Evolutionary conservation across 2,329 filamentous ascomycete species (phyloP).

Genomic region (Phymatotrichopsis omnivora): DNA sequence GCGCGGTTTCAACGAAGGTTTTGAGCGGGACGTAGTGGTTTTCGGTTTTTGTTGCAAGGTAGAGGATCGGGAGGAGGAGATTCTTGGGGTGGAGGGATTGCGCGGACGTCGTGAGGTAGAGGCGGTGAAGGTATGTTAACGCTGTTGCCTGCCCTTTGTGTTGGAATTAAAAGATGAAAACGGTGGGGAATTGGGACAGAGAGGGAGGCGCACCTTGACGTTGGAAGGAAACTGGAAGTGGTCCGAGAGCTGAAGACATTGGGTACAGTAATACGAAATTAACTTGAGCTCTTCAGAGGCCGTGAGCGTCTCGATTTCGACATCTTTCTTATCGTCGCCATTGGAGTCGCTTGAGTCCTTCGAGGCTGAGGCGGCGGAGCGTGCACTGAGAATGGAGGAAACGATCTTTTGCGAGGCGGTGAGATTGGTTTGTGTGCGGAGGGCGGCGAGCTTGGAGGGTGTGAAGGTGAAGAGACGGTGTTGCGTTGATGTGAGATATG

Average conservation of each 20-base stretch:
- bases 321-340: constrained; percentile 30
- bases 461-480: constrained; percentile 91
- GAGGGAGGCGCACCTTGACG: constrained; percentile 44
- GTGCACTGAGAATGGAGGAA: constrained; percentile 45
- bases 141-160: constrained; percentile 53
- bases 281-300: constrained; percentile 66
- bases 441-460: constrained; percentile 55
- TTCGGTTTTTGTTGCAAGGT: constrained; percentile 89
- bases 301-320: constrained; percentile 25
- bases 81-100: constrained; percentile 93
- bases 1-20: constrained; percentile 57
- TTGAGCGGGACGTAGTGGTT: constrained; percentile 61
- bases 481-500: constrained; percentile 83
- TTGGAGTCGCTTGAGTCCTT: constrained; percentile 33
- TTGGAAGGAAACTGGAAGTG: constrained; percentile 51
- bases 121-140: constrained; percentile 80
- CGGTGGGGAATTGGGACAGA: constrained; percentile 37
- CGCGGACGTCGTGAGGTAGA: constrained; percentile 89
- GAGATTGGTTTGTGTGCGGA: constrained; percentile 69
- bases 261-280: constrained; percentile 65
- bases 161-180: constrained; percentile 10
- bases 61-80: constrained; percentile 80
- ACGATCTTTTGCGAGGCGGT: constrained; percentile 61
- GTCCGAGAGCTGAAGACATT: constrained; percentile 48
- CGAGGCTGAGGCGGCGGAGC: constrained; percentile 35